A percentile compares a stretch with the other conserved stretches of the same genome.
phyloP scores from a whole-genome alignment of 2,329 filamentous ascomycete species.

The Ophiostoma ulmi region DNA sequence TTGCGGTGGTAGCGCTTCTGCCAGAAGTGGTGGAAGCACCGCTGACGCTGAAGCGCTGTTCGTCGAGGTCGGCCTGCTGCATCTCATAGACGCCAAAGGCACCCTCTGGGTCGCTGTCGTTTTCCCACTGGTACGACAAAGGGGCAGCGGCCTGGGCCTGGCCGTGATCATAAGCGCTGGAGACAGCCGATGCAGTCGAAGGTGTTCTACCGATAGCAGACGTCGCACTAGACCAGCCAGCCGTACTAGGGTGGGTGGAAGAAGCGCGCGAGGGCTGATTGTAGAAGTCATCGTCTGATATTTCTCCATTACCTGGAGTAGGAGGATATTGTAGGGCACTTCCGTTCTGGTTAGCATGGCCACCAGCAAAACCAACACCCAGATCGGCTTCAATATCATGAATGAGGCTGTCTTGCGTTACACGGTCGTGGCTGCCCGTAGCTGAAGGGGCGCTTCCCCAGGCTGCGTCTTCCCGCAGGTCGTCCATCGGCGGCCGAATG shows the following conservation, averaged over 20 bases:
- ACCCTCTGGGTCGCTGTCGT: constrained; percentile 82
- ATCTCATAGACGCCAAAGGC: constrained; percentile 78
- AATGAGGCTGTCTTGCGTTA: constrained; percentile 51
- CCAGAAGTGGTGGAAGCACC: constrained; percentile 40
- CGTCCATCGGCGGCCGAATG: constrained; percentile 45
- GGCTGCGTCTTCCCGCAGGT: constrained; percentile 40
- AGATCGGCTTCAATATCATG: constrained; percentile 55
- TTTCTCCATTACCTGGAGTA: constrained; percentile 5
- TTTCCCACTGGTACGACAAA: constrained; percentile 39
- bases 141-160: constrained; percentile 26
- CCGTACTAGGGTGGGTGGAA: constrained; percentile 38
- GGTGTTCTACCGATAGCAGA: constrained; percentile 36
- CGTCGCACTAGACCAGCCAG: constrained; percentile 37
- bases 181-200: constrained; percentile 20
- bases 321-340: constrained; percentile 34
- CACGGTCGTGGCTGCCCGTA: constrained; percentile 30
- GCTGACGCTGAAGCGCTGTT: constrained; percentile 54
- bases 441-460: constrained; percentile 30
- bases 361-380: constrained; percentile 41
- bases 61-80: constrained; percentile 76
- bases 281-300: constrained; percentile 17
- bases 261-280: constrained; percentile 45
- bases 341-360: constrained; percentile 45
- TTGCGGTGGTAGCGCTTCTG: constrained; percentile 19
- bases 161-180: constrained; percentile 3